Evolutionary conservation across 345 rosid genomes (phyloP).

Genomic region (Crucihimalaya himalaica): DNA sequence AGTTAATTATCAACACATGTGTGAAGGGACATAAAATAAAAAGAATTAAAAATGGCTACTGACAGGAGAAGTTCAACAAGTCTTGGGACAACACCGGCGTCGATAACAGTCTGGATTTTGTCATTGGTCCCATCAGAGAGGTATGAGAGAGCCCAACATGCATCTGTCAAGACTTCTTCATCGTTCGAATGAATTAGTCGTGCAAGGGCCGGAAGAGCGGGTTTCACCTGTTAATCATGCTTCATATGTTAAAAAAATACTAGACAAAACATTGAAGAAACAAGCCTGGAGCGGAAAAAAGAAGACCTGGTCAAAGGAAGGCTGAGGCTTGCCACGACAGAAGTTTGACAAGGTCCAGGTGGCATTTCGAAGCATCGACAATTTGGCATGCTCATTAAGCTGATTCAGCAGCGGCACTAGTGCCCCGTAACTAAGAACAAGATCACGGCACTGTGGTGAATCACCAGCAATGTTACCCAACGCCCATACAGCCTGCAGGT

Average conservation of each 20-base stretch:
- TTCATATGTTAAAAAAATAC: not conserved
- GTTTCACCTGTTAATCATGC: slow-evolving; percentile 59
- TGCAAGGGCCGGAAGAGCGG: slow-evolving; percentile 78
- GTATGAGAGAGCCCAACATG: slow-evolving; percentile 96
- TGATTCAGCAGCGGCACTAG: slow-evolving; percentile 66
- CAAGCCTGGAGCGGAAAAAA: not conserved
- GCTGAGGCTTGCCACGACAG: slow-evolving; percentile 95
- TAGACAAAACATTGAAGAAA: not conserved
- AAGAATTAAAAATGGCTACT: slow-evolving; percentile 33
- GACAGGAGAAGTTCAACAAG: slow-evolving; percentile 77
- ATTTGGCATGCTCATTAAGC: slow-evolving; percentile 83
- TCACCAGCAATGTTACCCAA: slow-evolving; percentile 96
- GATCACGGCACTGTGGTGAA: slow-evolving; percentile 88
- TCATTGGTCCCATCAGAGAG: slow-evolving; percentile 96
- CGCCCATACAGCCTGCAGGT: slow-evolving; percentile 86
- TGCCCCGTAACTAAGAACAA: slow-evolving; percentile 79
- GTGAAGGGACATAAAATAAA: not conserved
- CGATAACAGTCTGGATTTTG: slow-evolving; percentile 84
- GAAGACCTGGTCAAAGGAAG: slow-evolving; percentile 78
- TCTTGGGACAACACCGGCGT: slow-evolving; percentile 74
- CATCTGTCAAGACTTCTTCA: slow-evolving; percentile 95
- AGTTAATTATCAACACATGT: not conserved
- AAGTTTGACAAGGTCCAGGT: slow-evolving; percentile 97
- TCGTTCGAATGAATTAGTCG: slow-evolving; percentile 74
- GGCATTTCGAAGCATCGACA: slow-evolving; percentile 94